Evolutionary conservation across 2,329 filamentous ascomycete species (phyloP), one percentile per base, ranked within the genome.

Genomic region (Alternaria sp.): DNA sequence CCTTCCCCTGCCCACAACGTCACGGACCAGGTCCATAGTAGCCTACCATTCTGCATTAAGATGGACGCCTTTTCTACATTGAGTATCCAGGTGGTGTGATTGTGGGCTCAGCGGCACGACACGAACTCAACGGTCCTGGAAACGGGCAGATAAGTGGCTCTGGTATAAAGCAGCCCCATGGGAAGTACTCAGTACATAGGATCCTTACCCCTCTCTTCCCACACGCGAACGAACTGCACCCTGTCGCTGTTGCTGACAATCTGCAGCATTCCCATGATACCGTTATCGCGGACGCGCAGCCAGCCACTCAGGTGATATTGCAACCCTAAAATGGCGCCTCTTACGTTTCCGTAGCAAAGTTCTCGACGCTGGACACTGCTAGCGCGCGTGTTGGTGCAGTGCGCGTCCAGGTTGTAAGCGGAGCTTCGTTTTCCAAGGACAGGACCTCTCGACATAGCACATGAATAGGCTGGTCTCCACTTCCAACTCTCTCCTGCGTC

Each of bases 71-170:
- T 58, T 28, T 51, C 59, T 53, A 39, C 43, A 55, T 55, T 6
- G 42, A 42, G 38, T 52, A 22, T 39, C 22, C 28, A 59, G 34
- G 57, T 64, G 62, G 59, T 59, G 56, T 62, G 54, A 59, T 59
- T 57, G 44, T 57, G 20, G 55, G 43, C 64, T 62, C 62, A 59
- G 62, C 66, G 54, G 64, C 64, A 69, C 59, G 57, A 65, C 51
- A 64, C 66, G 63, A 63, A 59, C 59, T 67, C 62, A 65, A 68
- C 67, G 57, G 55, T 32, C 53, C 46, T 57, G 61, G 47, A 59
- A 56, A 63, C 51, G 59, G 51, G 48, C 36, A 54, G 52, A 60
- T 64, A 52, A 59, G 32, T 62, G 55, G 43, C 48, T 48, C 32
- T 54, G 51, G 57, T 66, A 65, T 65, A 67, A 54, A 66, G 54